These are phyloP conservation scores for Silene latifolia DNA, from an alignment of 148 eudicot species.

Conservation along the genomic window DNA sequence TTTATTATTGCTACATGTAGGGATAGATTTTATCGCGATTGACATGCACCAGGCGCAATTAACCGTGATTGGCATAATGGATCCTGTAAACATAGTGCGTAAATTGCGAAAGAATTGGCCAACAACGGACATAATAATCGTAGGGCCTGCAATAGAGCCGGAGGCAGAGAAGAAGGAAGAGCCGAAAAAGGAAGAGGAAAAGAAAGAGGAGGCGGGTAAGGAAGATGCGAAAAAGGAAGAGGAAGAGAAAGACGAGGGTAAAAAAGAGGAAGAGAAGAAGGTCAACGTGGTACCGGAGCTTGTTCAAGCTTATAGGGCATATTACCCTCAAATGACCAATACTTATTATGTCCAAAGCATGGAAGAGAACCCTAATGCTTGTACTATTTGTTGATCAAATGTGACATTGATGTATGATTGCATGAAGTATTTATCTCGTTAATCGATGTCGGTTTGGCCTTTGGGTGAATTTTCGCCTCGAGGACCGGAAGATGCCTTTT, in stretches of 20 bases:
- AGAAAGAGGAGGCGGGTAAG: conserved; percentile 20
- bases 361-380: conserved; percentile 78
- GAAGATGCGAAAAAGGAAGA: conserved; percentile 35
- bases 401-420: neutral
- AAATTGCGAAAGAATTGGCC: conserved; percentile 53
- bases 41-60: conserved; percentile 45
- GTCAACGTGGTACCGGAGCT: conserved; percentile 35
- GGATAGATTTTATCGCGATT: conserved; percentile 49
- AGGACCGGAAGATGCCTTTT: too few relatives aligned
- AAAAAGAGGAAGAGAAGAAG: conserved; percentile 43
- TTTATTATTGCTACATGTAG: conserved; percentile 20
- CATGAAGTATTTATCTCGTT: too few relatives aligned
- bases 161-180: conserved; percentile 36
- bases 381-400: conserved; percentile 40
- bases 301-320: conserved; percentile 40
- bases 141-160: conserved; percentile 61
- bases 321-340: conserved; percentile 35
- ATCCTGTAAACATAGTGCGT: conserved; percentile 43
- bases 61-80: conserved; percentile 50
- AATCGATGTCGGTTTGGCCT: too few relatives aligned
- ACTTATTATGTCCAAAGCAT: conserved; percentile 48
- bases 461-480: too few relatives aligned
- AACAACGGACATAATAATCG: conserved; percentile 33
- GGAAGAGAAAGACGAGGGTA: conserved; percentile 29
- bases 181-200: conserved; percentile 33